phyloP scores from a whole-genome alignment of 2,329 filamentous ascomycete genomes.

The Chaetomiaceae sp. region DNA sequence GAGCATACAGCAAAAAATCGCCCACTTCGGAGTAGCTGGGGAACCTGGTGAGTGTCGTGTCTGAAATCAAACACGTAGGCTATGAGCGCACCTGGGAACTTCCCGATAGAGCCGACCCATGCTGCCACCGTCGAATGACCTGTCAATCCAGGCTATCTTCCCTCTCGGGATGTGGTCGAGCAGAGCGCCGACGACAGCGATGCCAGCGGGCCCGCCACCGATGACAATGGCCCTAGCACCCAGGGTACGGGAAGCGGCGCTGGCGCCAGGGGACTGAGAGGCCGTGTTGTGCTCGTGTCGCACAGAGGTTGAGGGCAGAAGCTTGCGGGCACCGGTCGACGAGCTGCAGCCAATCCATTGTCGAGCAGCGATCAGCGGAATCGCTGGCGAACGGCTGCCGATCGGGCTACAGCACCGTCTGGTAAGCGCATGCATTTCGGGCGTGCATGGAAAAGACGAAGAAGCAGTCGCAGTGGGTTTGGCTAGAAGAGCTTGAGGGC shows the following conservation, averaged over 20 bases:
- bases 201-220: slow-evolving; percentile 20
- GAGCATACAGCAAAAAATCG: slow-evolving; percentile 16
- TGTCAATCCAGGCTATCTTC: slow-evolving; percentile 20
- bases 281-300: background rate
- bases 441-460: background rate
- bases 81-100: slow-evolving; percentile 14
- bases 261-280: background rate
- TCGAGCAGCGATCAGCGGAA: background rate
- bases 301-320: background rate
- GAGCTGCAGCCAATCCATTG: background rate
- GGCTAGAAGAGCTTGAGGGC: background rate
- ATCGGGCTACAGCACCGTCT: slow-evolving; percentile 3
- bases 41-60: background rate
- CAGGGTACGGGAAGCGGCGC: no score
- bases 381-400: background rate
- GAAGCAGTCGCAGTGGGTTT: background rate
- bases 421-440: slow-evolving; percentile 8
- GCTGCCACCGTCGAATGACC: slow-evolving; percentile 13
- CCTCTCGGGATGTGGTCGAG: slow-evolving; percentile 9
- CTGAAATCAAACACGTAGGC: background rate
- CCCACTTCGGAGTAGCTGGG: slow-evolving; percentile 17
- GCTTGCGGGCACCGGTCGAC: no score
- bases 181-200: slow-evolving; percentile 20
- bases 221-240: slow-evolving; percentile 18
- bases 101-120: slow-evolving; percentile 16